phyloP scores from a whole-genome alignment of 2,329 filamentous ascomycete species.

The Sordariomycetes sp. region DNA sequence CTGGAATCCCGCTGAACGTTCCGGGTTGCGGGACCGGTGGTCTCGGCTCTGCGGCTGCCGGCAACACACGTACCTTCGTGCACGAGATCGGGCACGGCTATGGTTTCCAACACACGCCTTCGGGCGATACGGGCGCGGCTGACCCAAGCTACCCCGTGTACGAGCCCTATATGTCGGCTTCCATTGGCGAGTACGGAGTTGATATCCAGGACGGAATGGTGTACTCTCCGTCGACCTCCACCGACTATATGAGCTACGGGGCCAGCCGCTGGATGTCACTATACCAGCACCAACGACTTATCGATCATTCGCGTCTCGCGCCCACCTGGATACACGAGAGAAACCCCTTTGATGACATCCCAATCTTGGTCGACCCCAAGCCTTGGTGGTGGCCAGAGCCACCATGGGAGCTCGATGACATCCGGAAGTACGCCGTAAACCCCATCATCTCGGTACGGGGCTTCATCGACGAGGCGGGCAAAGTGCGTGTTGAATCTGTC shows the following conservation, averaged over 20 bases:
- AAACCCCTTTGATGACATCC: not conserved
- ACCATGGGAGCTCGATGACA: not conserved
- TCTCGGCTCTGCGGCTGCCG: not conserved
- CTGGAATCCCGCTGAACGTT: slow-evolving; percentile 1
- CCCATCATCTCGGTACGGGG: slow-evolving; percentile 1
- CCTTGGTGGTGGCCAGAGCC: slow-evolving; percentile 1
- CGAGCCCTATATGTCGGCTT: slow-evolving; percentile 2
- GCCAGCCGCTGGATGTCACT: slow-evolving; percentile 2
- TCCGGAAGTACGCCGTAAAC: not conserved
- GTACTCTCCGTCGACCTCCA: not conserved
- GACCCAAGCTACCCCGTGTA: slow-evolving; percentile 1
- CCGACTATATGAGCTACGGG: slow-evolving; percentile 3
- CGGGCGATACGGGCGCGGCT: not conserved
- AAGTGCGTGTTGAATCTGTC: not conserved
- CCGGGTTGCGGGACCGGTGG: not conserved
- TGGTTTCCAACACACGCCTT: not conserved
- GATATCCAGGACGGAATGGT: slow-evolving; percentile 1
- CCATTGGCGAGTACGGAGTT: slow-evolving; percentile 2
- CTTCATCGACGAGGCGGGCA: not conserved
- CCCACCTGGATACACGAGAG: slow-evolving; percentile 1
- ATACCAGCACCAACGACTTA: slow-evolving; percentile 1
- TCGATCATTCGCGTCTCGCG: not conserved
- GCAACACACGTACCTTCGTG: not conserved
- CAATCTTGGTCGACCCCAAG: not conserved
- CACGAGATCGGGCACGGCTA: slow-evolving; percentile 2